Evolutionary conservation across 192 early-diverging fungal genomes (phyloP).

Genomic region (Umbelopsis sp.): DNA sequence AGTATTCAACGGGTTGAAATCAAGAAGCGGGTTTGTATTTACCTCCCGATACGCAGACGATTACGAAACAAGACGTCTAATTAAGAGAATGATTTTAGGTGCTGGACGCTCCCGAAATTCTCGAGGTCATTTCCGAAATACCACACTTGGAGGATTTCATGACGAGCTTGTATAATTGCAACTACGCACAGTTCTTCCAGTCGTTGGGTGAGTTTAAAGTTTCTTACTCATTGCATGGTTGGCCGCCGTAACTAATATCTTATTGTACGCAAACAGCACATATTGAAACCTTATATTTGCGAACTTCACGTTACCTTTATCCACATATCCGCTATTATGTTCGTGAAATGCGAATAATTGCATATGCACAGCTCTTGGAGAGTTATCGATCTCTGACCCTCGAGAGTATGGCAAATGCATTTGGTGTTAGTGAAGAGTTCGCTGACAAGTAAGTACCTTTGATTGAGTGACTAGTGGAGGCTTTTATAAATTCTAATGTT

Average conservation of each 20-base stretch:
- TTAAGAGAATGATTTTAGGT: slow-evolving; percentile 48
- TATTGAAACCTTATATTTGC: slow-evolving; percentile 74
- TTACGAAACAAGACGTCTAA: too few species aligned
- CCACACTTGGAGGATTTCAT: slow-evolving; percentile 83
- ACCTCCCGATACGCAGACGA: not conserved
- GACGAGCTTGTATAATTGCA: slow-evolving; percentile 87
- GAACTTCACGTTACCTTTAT: slow-evolving; percentile 79
- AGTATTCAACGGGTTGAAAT: slow-evolving; percentile 90
- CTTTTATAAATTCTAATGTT: not conserved
- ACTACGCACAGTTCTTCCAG: slow-evolving; percentile 92
- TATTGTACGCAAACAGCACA: slow-evolving; percentile 50
- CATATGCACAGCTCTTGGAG: slow-evolving; percentile 94
- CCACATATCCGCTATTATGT: slow-evolving; percentile 92
- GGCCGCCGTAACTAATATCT: not conserved
- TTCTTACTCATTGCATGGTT: not conserved
- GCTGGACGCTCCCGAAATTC: slow-evolving; percentile 92
- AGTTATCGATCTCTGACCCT: slow-evolving; percentile 93
- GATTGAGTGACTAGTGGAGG: not conserved
- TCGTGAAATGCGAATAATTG: slow-evolving; percentile 97
- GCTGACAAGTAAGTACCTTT: slow-evolving; percentile 77
- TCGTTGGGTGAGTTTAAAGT: slow-evolving; percentile 61
- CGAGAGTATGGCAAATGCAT: slow-evolving; percentile 94
- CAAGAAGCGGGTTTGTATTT: slow-evolving; percentile 79
- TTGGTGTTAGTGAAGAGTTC: slow-evolving; percentile 94
- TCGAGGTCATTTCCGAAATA: slow-evolving; percentile 92